Conservation (phyloP, 2,329 filamentous ascomycete genomes). For the Fusarium sp. region DNA sequence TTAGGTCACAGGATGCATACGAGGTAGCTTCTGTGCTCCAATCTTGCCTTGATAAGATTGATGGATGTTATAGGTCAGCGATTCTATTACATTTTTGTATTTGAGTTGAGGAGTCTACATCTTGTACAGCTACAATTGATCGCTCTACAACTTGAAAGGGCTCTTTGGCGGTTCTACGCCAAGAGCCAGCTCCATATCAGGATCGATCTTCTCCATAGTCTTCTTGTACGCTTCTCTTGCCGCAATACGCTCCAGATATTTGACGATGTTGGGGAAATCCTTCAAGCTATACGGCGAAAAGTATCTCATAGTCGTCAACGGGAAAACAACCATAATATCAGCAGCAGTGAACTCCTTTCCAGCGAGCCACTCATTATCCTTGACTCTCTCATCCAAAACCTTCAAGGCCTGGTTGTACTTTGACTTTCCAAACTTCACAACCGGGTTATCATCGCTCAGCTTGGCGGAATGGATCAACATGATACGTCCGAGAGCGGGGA, state of each 20-base stretch:
- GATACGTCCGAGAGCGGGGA: conserved; percentile 53
- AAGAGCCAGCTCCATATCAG: conserved; percentile 55
- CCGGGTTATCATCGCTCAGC: conserved; percentile 37
- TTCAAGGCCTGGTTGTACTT: conserved; percentile 60
- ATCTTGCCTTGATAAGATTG: too few relatives aligned
- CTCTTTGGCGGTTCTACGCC: conserved; percentile 41
- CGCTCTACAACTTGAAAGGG: conserved; percentile 11
- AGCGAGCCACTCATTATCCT: conserved; percentile 65
- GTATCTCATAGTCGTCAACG: conserved; percentile 70
- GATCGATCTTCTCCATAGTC: conserved; percentile 64
- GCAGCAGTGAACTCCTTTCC: conserved; percentile 73
- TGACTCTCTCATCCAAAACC: conserved; percentile 63
- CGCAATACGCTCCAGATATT: conserved; percentile 60
- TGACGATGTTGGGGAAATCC: conserved; percentile 58
- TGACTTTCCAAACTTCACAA: conserved; percentile 48
- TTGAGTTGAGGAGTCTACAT: too few relatives aligned
- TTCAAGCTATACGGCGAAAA: conserved; percentile 60
- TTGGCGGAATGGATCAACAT: conserved; percentile 50
- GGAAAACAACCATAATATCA: conserved; percentile 73
- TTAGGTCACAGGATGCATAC: too few relatives aligned
- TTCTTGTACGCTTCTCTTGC: conserved; percentile 60
- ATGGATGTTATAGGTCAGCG: too few relatives aligned
- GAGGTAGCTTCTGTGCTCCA: too few relatives aligned
- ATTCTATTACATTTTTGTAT: too few relatives aligned
- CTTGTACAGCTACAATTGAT: too few relatives aligned